phyloP scores from a whole-genome alignment of 345 rosid species.

The Schrenkiella parvula region DNA sequence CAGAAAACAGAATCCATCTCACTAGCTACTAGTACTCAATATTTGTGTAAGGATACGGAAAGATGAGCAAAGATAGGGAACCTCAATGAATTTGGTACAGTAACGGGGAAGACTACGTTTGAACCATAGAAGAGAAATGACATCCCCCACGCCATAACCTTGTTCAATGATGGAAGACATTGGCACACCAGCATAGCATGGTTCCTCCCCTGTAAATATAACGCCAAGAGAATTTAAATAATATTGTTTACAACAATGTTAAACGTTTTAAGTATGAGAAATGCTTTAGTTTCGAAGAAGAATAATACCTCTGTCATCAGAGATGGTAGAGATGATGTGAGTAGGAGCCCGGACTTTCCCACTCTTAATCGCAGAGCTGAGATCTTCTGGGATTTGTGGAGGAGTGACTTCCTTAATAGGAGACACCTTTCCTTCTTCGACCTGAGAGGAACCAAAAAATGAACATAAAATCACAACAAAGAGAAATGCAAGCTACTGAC shows the following conservation, averaged over 20 bases:
- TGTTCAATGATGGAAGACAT: constrained; percentile 94
- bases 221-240: background rate
- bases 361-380: constrained; percentile 80
- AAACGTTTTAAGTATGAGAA: background rate
- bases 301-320: constrained; percentile 83
- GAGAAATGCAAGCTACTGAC: constrained; percentile 19
- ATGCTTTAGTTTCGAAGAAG: background rate
- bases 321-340: constrained; percentile 91
- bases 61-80: constrained; percentile 19
- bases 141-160: constrained; percentile 95
- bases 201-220: constrained; percentile 77
- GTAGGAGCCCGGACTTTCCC: constrained; percentile 99
- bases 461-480: constrained; percentile 4
- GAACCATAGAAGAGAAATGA: constrained; percentile 94
- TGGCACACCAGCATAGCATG: constrained; percentile 97
- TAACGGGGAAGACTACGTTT: constrained; percentile 96
- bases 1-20: background rate
- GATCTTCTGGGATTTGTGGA: constrained; percentile 97
- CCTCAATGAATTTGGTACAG: constrained; percentile 93
- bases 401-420: constrained; percentile 77
- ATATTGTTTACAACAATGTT: background rate
- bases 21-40: background rate
- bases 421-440: constrained; percentile 68
- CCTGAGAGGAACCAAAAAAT: constrained; percentile 33
- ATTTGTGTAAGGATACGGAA: background rate